These are phyloP conservation scores for Arctostaphylos glauca DNA, from an alignment of 148 eudicot genomes.

Conservation along the genomic window DNA sequence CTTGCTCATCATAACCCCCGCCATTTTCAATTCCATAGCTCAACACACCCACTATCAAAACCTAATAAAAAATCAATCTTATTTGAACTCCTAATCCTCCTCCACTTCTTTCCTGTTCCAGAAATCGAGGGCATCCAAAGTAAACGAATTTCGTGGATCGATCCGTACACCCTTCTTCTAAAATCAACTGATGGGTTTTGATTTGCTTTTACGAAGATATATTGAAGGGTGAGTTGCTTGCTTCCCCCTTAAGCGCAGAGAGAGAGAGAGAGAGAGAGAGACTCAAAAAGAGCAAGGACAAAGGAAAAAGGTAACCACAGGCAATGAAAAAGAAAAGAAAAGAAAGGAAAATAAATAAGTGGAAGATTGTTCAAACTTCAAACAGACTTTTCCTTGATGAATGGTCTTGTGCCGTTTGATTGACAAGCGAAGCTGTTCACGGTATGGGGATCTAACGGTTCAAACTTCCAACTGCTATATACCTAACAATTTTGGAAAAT, in stretches of 20 bases:
- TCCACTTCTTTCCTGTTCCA: not conserved
- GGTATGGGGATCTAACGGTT: not conserved
- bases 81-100: not conserved
- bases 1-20: conserved; percentile 26
- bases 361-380: not conserved
- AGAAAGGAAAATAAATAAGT: not conserved
- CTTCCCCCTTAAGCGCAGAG: not conserved
- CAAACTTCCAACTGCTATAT: not conserved
- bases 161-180: not conserved
- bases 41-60: not conserved
- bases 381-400: not conserved
- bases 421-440: not conserved
- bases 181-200: not conserved
- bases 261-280: not conserved
- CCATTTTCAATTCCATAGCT: conserved; percentile 18
- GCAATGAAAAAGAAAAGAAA: not conserved
- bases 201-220: not conserved
- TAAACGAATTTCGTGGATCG: not conserved
- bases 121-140: not conserved
- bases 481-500: not conserved
- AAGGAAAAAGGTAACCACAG: not conserved
- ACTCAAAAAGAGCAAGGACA: too few species aligned
- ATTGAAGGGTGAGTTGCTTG: not conserved
- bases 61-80: not conserved
- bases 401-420: not conserved